Evolutionary conservation across 108 stramenopile genomes (phyloP).

Genomic region (Fragilariopsis cylindrus): DNA sequence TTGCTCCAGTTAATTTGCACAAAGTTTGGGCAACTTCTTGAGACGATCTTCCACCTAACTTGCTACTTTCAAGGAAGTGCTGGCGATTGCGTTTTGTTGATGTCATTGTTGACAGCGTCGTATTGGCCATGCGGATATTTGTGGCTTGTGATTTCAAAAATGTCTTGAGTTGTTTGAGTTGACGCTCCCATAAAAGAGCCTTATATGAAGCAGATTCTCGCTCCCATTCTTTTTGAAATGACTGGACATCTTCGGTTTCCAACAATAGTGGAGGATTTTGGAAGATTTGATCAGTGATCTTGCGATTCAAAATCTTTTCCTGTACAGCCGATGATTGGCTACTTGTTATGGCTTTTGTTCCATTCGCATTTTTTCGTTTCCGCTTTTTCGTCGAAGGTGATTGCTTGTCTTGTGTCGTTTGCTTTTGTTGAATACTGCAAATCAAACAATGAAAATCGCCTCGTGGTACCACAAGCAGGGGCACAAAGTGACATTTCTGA

Average conservation of each 20-base stretch:
- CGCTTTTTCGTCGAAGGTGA: slow-evolving; percentile 9
- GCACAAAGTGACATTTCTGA: slow-evolving; percentile 89
- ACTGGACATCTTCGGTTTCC: neutral
- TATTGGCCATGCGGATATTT: slow-evolving; percentile 32
- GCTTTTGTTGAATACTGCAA: slow-evolving; percentile 45
- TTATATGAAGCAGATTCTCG: slow-evolving; percentile 15
- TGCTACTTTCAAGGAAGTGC: slow-evolving; percentile 12
- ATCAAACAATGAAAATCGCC: slow-evolving; percentile 79
- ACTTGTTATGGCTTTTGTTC: neutral
- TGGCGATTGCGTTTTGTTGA: slow-evolving; percentile 34
- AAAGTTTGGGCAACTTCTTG: slow-evolving; percentile 63
- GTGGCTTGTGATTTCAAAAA: slow-evolving; percentile 32
- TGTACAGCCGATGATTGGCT: slow-evolving; percentile 9
- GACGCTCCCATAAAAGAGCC: slow-evolving; percentile 35
- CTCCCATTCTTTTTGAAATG: slow-evolving; percentile 32
- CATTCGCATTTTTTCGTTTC: slow-evolving; percentile 18
- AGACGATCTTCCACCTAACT: slow-evolving; percentile 39
- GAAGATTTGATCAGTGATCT: slow-evolving; percentile 8
- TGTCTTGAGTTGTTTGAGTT: slow-evolving; percentile 25
- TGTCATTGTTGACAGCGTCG: slow-evolving; percentile 36
- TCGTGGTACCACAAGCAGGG: slow-evolving; percentile 66
- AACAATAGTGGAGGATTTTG: slow-evolving; percentile 16
- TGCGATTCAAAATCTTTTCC: slow-evolving; percentile 13
- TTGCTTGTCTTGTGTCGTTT: slow-evolving; percentile 15
- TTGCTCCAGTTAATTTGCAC: slow-evolving; percentile 46